phyloP scores from a whole-genome alignment of 2,329 filamentous ascomycete species.

The Ascochyta koolunga region DNA sequence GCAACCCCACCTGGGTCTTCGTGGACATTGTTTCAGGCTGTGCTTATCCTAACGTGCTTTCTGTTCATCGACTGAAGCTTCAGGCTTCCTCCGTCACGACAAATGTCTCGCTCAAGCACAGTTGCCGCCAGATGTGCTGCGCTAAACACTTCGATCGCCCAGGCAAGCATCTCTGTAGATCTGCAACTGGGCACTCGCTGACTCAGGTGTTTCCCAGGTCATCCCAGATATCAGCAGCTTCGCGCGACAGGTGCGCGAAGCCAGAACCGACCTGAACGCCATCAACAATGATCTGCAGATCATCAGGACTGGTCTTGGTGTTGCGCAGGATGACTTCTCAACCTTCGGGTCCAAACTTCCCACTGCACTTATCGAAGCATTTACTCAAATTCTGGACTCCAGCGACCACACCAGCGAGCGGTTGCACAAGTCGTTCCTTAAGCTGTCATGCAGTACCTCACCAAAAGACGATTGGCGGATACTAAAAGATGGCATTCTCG shows the following conservation, averaged over 20 bases:
- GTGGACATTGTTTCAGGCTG: slow-evolving; percentile 14
- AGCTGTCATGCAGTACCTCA: slow-evolving; percentile 31
- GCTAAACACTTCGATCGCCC: slow-evolving; percentile 37
- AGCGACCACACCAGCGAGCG: slow-evolving; percentile 35
- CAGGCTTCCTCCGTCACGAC: slow-evolving; percentile 10
- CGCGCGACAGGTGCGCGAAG: slow-evolving; percentile 40
- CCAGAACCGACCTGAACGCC: slow-evolving; percentile 40
- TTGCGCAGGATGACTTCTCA: slow-evolving; percentile 43
- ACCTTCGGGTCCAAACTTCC: slow-evolving; percentile 25
- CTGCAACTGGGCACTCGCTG: slow-evolving; percentile 16
- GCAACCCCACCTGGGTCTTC: slow-evolving; percentile 8
- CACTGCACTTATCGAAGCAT: slow-evolving; percentile 30
- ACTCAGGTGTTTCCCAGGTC: slow-evolving; percentile 27
- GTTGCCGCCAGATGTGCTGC: slow-evolving; percentile 43
- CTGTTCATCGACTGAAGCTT: slow-evolving; percentile 8
- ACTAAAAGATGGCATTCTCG: slow-evolving; percentile 25
- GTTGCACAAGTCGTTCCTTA: slow-evolving; percentile 38
- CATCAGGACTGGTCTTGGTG: slow-evolving; percentile 39
- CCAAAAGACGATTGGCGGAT: slow-evolving; percentile 31
- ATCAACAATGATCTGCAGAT: slow-evolving; percentile 42
- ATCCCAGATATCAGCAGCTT: slow-evolving; percentile 39
- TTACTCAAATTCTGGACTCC: slow-evolving; percentile 38
- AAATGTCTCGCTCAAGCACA: slow-evolving; percentile 37
- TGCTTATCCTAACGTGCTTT: slow-evolving; percentile 14
- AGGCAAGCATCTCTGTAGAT: slow-evolving; percentile 29